A percentile compares a stretch with the other conserved stretches of the same genome.
Evolutionary conservation across 768 basidiomycete species (phyloP).

Genomic region (Scleroderma bovista): DNA sequence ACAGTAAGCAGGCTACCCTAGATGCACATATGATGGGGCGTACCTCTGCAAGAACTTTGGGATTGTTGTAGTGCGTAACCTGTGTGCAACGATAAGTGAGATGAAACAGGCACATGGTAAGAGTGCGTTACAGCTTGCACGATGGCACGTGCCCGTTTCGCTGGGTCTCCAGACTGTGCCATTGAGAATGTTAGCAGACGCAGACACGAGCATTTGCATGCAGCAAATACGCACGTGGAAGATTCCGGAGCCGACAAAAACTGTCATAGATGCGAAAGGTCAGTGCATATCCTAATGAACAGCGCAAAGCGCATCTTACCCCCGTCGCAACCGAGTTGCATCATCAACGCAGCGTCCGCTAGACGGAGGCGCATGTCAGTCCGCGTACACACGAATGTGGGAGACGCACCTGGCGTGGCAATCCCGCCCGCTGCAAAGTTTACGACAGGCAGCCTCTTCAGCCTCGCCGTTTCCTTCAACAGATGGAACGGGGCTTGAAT

Average conservation of each 20-base stretch:
- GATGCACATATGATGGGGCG: background rate
- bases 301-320: conserved; percentile 43
- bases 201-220: background rate
- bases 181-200: background rate
- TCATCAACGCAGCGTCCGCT: conserved; percentile 98
- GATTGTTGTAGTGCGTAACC: conserved; percentile 95
- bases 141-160: conserved; percentile 89
- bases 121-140: conserved; percentile 80
- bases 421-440: conserved; percentile 96
- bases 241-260: conserved; percentile 97
- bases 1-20: background rate
- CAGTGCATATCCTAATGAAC: background rate
- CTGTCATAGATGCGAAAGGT: conserved; percentile 34
- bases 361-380: conserved; percentile 3
- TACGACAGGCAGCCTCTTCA: conserved; percentile 91
- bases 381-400: background rate
- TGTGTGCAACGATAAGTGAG: conserved; percentile 21
- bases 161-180: conserved; percentile 80
- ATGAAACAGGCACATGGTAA: background rate
- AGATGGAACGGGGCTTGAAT: conserved; percentile 92
- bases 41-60: conserved; percentile 86
- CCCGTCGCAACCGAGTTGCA: conserved; percentile 97
- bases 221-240: conserved; percentile 64
- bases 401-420: conserved; percentile 72
- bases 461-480: conserved; percentile 90